A percentile compares a stretch with the other conserved stretches of the same genome.
Conservation (phyloP, 208 protist species). For the Leishmania tropica region DNA sequence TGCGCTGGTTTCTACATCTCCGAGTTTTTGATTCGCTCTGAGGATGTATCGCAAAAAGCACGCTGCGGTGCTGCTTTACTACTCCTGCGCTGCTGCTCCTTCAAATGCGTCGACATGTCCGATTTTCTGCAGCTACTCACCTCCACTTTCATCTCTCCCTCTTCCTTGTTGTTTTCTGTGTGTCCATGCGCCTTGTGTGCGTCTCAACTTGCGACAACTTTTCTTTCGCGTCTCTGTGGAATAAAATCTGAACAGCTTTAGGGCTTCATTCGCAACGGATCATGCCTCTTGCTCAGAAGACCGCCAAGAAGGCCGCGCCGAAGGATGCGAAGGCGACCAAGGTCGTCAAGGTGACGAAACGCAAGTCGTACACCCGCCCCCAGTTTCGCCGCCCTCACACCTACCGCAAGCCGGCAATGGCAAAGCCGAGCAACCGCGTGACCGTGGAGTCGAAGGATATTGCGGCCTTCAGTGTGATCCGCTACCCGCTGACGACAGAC, state of each 20-base stretch:
- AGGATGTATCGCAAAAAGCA: neutral
- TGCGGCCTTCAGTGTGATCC: constrained; percentile 93
- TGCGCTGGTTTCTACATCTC: neutral
- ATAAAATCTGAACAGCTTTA: neutral
- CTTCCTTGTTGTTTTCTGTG: neutral
- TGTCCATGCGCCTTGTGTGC: neutral
- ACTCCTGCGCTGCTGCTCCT: neutral
- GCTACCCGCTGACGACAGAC: constrained; percentile 98
- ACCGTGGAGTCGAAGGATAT: constrained; percentile 82
- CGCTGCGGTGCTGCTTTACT: neutral
- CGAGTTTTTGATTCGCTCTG: neutral
- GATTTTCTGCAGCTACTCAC: neutral
- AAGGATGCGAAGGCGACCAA: constrained; percentile 75
- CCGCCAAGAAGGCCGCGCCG: constrained; percentile 52
- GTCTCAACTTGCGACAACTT: neutral
- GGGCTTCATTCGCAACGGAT: constrained; percentile 13
- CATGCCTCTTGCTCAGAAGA: constrained; percentile 62
- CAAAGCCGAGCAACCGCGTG: constrained; percentile 93
- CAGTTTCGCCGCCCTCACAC: constrained; percentile 98
- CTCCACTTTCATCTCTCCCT: neutral
- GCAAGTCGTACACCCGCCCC: constrained; percentile 96
- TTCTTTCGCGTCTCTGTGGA: neutral
- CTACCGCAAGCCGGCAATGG: constrained; percentile 83
- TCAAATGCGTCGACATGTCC: neutral
- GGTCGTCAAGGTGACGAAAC: constrained; percentile 88